A percentile compares a stretch with the other conserved stretches of the same genome.
phyloP scores from a whole-genome alignment of 192 early-diverging fungal genomes.

The Podila horticola region DNA sequence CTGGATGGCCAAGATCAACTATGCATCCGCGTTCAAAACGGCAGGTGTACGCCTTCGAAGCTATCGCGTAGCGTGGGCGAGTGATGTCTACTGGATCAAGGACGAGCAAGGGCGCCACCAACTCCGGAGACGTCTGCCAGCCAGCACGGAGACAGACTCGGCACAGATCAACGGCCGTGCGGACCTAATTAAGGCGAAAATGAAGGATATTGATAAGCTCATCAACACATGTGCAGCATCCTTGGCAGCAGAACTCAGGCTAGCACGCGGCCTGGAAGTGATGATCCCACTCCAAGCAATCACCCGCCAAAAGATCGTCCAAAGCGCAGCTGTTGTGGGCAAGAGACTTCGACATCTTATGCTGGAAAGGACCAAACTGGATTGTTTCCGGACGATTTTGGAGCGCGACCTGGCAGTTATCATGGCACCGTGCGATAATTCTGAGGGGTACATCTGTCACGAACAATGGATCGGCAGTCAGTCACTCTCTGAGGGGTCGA shows the following conservation, averaged over 20 bases:
- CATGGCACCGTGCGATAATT: background rate
- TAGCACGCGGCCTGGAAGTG: constrained; percentile 72
- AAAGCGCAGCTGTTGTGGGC: constrained; percentile 65
- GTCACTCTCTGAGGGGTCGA: background rate
- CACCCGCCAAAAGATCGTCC: constrained; percentile 70
- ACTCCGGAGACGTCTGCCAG: constrained; percentile 11
- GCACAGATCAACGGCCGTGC: constrained; percentile 32
- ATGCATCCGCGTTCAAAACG: constrained; percentile 80
- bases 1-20: constrained; percentile 86
- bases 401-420: constrained; percentile 56
- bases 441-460: background rate
- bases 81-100: constrained; percentile 42
- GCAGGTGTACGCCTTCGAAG: constrained; percentile 51
- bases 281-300: constrained; percentile 71
- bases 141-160: background rate
- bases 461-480: background rate
- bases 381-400: constrained; percentile 79
- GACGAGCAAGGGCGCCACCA: constrained; percentile 51
- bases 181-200: constrained; percentile 52
- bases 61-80: constrained; percentile 46
- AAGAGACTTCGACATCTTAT: constrained; percentile 65
- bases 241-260: constrained; percentile 64
- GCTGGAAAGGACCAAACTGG: constrained; percentile 68
- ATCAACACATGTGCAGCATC: constrained; percentile 61
- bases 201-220: constrained; percentile 59